phyloP scores from a whole-genome alignment of 2,329 filamentous ascomycete species.

The Malbranchea zuffiana region DNA sequence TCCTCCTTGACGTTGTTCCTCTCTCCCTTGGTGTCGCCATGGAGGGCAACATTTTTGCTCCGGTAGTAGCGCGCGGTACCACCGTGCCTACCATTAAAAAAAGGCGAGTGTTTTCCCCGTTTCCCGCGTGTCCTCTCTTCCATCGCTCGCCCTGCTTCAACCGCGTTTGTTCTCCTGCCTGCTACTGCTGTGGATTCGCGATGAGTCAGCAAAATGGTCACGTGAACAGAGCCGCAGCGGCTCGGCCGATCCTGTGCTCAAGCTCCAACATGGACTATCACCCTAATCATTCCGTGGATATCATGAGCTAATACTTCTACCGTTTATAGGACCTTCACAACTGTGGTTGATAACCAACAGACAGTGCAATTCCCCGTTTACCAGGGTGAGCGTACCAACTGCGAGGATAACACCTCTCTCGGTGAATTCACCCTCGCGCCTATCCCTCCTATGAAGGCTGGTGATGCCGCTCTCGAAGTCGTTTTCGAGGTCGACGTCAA shows the following conservation, averaged over 20 bases:
- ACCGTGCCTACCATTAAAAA: slow-evolving; percentile 77
- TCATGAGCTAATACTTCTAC: no score
- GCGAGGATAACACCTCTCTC: slow-evolving; percentile 93
- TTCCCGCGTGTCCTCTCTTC: slow-evolving; percentile 5
- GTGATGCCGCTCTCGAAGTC: slow-evolving; percentile 91
- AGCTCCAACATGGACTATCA: slow-evolving; percentile 9
- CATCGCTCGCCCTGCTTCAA: not conserved
- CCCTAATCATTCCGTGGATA: not conserved
- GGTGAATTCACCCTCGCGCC: slow-evolving; percentile 95
- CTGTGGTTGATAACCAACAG: slow-evolving; percentile 54
- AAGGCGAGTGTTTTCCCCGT: no score
- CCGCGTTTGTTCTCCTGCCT: not conserved
- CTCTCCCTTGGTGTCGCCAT: slow-evolving; percentile 97
- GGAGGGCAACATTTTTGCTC: slow-evolving; percentile 98
- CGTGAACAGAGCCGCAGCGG: no score
- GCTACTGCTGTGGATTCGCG: no score
- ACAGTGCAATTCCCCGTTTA: slow-evolving; percentile 85
- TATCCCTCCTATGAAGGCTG: slow-evolving; percentile 75
- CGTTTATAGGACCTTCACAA: slow-evolving; percentile 88
- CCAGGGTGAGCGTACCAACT: slow-evolving; percentile 97
- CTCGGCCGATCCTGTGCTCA: no score
- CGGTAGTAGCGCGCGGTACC: slow-evolving; percentile 70
- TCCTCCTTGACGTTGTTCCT: slow-evolving; percentile 91
- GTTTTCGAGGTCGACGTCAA: slow-evolving; percentile 99
- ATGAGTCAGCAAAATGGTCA: no score